Evolutionary conservation across 805 yeast species (phyloP).

Genomic region (Yamadazyma philogaea): DNA sequence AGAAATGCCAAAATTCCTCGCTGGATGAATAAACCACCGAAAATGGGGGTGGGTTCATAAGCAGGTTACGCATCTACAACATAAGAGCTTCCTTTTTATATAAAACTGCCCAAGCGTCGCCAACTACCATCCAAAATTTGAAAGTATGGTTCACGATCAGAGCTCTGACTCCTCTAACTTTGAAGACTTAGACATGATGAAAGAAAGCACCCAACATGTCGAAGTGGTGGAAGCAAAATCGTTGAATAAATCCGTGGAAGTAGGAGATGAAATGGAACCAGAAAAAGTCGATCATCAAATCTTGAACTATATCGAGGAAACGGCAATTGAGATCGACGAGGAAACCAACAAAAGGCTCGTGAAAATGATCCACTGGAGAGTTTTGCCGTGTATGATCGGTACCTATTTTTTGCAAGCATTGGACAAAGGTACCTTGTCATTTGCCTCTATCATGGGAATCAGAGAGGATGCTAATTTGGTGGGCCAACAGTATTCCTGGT

Average conservation of each 20-base stretch:
- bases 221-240: conserved; percentile 8
- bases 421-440: conserved; percentile 55
- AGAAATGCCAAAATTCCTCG: too few species aligned
- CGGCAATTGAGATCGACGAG: conserved; percentile 22
- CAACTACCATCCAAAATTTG: too few species aligned
- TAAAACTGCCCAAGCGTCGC: too few species aligned
- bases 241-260: conserved; percentile 6
- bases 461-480: conserved; percentile 38
- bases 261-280: conserved; percentile 10
- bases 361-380: conserved; percentile 19
- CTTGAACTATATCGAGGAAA: conserved; percentile 16
- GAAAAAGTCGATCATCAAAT: conserved; percentile 15
- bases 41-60: too few species aligned
- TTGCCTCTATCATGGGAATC: conserved; percentile 66
- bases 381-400: conserved; percentile 50
- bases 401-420: conserved; percentile 56
- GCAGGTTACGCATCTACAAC: too few species aligned
- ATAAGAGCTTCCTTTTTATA: too few species aligned
- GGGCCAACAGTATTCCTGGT: conserved; percentile 46
- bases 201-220: conserved; percentile 8
- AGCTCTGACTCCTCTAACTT: conserved; percentile 1
- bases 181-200: conserved; percentile 9
- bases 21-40: too few species aligned
- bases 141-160: too few species aligned
- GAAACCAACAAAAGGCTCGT: conserved; percentile 21